Evolutionary conservation across 805 yeast genomes (phyloP), one percentile per base, ranked within the genome.

Genomic region (Ogataea nitratoaversa): DNA sequence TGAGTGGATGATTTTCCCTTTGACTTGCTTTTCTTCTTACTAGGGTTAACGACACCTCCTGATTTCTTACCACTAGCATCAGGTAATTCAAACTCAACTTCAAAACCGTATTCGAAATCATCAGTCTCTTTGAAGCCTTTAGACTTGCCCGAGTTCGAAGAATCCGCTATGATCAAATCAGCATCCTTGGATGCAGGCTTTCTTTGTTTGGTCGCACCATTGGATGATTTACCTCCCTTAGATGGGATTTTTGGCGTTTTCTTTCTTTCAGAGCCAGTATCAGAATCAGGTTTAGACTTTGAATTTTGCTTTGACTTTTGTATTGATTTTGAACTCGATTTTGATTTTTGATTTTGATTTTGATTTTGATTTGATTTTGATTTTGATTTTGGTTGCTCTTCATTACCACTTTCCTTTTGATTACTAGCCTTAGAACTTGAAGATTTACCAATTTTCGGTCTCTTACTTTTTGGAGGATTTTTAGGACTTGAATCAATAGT

Each of bases 111-210:
- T 19, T 50, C 52, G 9, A 28, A 30, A 25, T 46, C 52, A 30
- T 53, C 57, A 5, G 58, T 48, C 24, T 50, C 57, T 28, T 54
- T 54, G 36, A 50, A 54, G 2, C 59, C 59, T 33, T 53, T 54
- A 8, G 53, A 43, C 19, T 43, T 41, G 13, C 52, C 55, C 5
- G 57, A 45, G 25, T 36, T 42, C 11, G 41, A 18, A 28, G 36
- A 37, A 4, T 44, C 44, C 31, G 32, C 42, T 18, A 48, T 56
- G 27, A 54, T 50, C 28, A 44, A 47, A 29, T 54, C 59, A 5
- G 54, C 57, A 34, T 56, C 58, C 11, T 34, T 35, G 12, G 19
- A 29, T 23, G 40, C 32, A 3, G 45, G n/a, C 4, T 40, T 36
- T 1, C n/a, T 23, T 17, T 40, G 37, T 19, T 34, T n/a, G n/a